phyloP scores from a whole-genome alignment of 441 rosid species.

The Croton laevigatus region DNA sequence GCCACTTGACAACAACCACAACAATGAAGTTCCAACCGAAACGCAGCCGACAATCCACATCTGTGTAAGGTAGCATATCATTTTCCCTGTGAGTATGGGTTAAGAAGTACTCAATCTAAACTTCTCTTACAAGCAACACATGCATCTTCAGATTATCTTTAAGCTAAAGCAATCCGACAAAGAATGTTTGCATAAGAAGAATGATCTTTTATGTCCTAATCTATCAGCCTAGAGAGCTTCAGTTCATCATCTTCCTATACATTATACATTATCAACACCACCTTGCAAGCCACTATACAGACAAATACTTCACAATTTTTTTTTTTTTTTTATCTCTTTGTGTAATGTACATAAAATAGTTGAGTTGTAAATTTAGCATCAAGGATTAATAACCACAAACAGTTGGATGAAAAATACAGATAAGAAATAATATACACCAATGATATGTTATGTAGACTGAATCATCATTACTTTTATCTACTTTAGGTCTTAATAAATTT shows the following conservation, averaged over 20 bases:
- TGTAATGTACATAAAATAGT: not conserved
- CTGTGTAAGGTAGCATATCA: constrained; percentile 32
- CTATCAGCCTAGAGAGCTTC: constrained; percentile 1
- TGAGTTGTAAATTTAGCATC: constrained; percentile 22
- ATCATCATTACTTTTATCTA: not conserved
- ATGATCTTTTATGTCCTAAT: not conserved
- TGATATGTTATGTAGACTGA: too few species aligned
- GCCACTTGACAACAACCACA: constrained; percentile 81
- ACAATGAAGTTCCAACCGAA: constrained; percentile 48
- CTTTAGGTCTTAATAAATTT: too few species aligned
- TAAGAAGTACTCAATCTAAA: not conserved
- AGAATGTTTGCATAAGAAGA: not conserved
- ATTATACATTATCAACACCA: constrained; percentile 1
- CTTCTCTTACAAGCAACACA: not conserved
- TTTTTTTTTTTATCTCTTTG: not conserved
- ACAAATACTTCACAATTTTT: not conserved
- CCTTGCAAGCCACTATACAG: constrained; percentile 1
- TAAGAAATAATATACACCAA: not conserved
- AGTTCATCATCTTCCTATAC: constrained; percentile 11
- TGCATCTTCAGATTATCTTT: not conserved
- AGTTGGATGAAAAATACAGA: not conserved
- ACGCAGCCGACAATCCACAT: constrained; percentile 51
- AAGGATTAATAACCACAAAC: not conserved
- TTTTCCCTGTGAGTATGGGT: not conserved
- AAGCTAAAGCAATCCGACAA: not conserved